Percentiles rank a stretch among this genome's conserved stretches.
phyloP scores from a whole-genome alignment of 1,139 yeast species.

The Candida sanyaensis region DNA sequence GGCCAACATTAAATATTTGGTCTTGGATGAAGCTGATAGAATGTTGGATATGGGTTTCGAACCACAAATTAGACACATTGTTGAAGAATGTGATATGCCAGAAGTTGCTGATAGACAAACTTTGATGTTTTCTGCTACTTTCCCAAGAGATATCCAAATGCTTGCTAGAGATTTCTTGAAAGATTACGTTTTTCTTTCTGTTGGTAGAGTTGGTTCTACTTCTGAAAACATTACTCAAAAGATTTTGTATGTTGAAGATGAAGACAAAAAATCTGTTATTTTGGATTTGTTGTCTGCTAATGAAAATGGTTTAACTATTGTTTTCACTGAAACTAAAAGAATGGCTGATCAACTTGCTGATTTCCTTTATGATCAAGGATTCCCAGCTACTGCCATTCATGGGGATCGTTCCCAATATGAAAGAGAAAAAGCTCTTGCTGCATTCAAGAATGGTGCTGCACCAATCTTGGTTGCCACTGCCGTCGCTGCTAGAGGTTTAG shows the following conservation, averaged over 20 bases:
- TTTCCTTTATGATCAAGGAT: conserved; percentile 82
- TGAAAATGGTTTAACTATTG: conserved; percentile 84
- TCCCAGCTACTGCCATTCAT: conserved; percentile 97
- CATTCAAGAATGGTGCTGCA: conserved; percentile 82
- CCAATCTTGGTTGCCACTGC: conserved; percentile 98
- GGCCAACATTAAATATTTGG: conserved; percentile 87
- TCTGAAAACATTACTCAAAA: conserved; percentile 97
- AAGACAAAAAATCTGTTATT: conserved; percentile 89
- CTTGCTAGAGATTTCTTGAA: conserved; percentile 96
- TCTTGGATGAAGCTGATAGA: conserved; percentile 98
- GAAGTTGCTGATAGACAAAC: conserved; percentile 90
- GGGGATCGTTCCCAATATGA: conserved; percentile 98
- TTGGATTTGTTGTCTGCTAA: conserved; percentile 81
- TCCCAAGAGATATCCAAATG: conserved; percentile 97
- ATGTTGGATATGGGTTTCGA: conserved; percentile 99
- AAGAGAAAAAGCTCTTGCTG: conserved; percentile 95
- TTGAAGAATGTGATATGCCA: conserved; percentile 98
- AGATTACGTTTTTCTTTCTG: conserved; percentile 93
- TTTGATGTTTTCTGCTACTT: conserved; percentile 97
- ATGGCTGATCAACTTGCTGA: conserved; percentile 97
- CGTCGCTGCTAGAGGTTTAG: conserved; percentile 99
- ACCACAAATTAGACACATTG: conserved; percentile 98
- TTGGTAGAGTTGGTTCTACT: conserved; percentile 98
- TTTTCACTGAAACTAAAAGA: conserved; percentile 97
- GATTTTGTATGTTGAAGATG: conserved; percentile 90